Percentiles rank a stretch among this genome's conserved stretches.
phyloP scores from a whole-genome alignment of 345 rosid genomes.

The Passiflora organensis region DNA sequence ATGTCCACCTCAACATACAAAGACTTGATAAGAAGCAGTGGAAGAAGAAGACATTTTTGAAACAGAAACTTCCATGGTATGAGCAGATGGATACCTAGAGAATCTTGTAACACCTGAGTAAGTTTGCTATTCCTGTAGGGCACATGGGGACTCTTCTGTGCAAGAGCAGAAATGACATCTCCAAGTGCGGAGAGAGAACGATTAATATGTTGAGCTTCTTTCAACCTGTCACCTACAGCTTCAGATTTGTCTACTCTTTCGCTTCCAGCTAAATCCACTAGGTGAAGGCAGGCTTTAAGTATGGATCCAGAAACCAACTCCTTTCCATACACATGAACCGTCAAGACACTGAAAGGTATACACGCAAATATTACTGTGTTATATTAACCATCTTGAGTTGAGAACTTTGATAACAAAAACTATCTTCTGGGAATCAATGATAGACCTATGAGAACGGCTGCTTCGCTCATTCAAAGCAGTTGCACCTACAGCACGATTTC shows the following conservation, averaged over 20 bases:
- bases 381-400: neutral
- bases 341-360: slow-evolving; percentile 55
- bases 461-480: slow-evolving; percentile 95
- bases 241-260: slow-evolving; percentile 97
- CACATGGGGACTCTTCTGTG: slow-evolving; percentile 86
- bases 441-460: slow-evolving; percentile 91
- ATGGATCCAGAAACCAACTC: slow-evolving; percentile 78
- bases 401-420: neutral
- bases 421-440: slow-evolving; percentile 4
- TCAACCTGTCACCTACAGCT: slow-evolving; percentile 92
- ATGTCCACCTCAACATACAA: slow-evolving; percentile 63
- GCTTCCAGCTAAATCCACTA: slow-evolving; percentile 98
- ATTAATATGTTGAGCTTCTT: slow-evolving; percentile 96
- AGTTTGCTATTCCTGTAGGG: slow-evolving; percentile 97
- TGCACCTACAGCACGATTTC: slow-evolving; percentile 93
- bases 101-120: slow-evolving; percentile 90
- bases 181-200: slow-evolving; percentile 92
- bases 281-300: slow-evolving; percentile 81
- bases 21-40: neutral
- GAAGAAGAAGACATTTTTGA: neutral
- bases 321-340: slow-evolving; percentile 88
- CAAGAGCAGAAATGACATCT: slow-evolving; percentile 92
- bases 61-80: neutral
- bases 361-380: neutral
- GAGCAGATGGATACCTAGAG: slow-evolving; percentile 53